Conservation (phyloP, 768 basidiomycete species). For the Lentinula detonsa region DNA sequence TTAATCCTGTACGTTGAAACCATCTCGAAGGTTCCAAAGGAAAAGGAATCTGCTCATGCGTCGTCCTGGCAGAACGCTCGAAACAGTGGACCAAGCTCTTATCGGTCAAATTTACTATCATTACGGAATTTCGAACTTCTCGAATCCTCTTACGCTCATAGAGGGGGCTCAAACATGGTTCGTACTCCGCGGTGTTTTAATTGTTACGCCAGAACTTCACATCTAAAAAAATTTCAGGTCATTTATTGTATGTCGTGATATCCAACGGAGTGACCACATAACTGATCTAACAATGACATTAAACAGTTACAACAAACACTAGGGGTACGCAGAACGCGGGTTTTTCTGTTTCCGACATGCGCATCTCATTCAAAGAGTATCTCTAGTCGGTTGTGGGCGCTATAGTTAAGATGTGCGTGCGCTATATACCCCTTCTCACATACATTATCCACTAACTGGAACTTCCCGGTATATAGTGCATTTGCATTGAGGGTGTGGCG, state of each 20-base stretch:
- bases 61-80: conserved; percentile 34
- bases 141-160: conserved; percentile 27
- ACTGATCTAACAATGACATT: not conserved
- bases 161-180: conserved; percentile 40
- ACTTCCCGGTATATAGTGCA: conserved; percentile 25
- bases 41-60: not conserved
- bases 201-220: not conserved
- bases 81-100: conserved; percentile 48
- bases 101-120: conserved; percentile 53
- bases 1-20: conserved; percentile 25
- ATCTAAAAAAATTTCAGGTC: conserved; percentile 29
- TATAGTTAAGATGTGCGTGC: conserved; percentile 46
- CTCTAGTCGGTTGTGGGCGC: conserved; percentile 46
- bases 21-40: not conserved
- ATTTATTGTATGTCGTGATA: conserved; percentile 34
- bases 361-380: not conserved
- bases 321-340: conserved; percentile 27
- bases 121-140: conserved; percentile 44
- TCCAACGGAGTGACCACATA: not conserved
- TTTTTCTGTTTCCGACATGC: not conserved
- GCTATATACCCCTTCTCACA: too few species aligned
- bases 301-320: conserved; percentile 34
- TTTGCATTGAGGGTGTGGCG: conserved; percentile 61
- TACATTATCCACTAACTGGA: conserved; percentile 2
- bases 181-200: conserved; percentile 5